These are phyloP conservation scores for Ustilago loliicola DNA, from an alignment of 1,284 basidiomycete genomes.

Conservation along the genomic window DNA sequence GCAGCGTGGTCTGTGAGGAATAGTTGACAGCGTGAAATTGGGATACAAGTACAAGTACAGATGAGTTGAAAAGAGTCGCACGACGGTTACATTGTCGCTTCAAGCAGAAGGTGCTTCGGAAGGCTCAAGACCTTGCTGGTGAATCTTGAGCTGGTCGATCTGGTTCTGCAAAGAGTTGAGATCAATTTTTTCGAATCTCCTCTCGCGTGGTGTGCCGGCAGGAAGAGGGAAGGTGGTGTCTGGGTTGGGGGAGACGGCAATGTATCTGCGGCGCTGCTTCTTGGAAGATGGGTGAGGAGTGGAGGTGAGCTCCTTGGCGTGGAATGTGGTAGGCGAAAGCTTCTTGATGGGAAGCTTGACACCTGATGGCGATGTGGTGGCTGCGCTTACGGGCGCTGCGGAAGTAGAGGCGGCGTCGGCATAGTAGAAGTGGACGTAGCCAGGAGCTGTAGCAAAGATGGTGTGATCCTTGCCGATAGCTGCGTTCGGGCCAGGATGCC, in stretches of 20 bases:
- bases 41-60: constrained; percentile 41
- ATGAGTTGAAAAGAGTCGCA: constrained; percentile 1
- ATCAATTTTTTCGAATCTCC: constrained; percentile 65
- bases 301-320: constrained; percentile 41
- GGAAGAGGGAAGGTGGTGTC: constrained; percentile 51
- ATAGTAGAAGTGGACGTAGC: constrained; percentile 69
- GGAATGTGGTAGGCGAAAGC: constrained; percentile 30
- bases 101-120: constrained; percentile 20
- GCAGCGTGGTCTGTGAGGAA: not conserved
- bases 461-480: constrained; percentile 69
- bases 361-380: constrained; percentile 28
- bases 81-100: not conserved
- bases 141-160: constrained; percentile 53
- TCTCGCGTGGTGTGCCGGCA: constrained; percentile 46
- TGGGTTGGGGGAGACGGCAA: constrained; percentile 62
- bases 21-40: constrained; percentile 1
- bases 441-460: constrained; percentile 65
- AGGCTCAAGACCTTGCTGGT: constrained; percentile 27
- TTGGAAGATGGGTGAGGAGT: constrained; percentile 61
- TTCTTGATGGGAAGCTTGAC: constrained; percentile 50
- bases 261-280: constrained; percentile 61
- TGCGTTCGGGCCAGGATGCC: constrained; percentile 68
- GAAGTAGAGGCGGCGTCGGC: constrained; percentile 23
- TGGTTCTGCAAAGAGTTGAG: constrained; percentile 56
- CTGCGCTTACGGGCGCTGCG: constrained; percentile 5